Percentiles rank a stretch among this genome's conserved stretches.
phyloP scores from a whole-genome alignment of 306 rosid genomes.

The Alnus glutinosa region DNA sequence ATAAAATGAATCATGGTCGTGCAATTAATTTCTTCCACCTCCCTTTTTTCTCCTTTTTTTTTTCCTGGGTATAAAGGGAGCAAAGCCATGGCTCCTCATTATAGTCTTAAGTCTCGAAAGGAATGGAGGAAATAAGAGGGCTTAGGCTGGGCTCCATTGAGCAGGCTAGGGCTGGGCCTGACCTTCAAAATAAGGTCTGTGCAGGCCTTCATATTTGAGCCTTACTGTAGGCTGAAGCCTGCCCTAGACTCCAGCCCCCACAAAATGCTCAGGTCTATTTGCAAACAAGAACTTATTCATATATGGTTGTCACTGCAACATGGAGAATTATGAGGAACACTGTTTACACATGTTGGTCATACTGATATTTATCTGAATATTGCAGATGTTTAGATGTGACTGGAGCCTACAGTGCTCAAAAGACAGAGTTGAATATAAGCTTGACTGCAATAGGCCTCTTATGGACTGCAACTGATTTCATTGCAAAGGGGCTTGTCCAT shows the following conservation, averaged over 20 bases:
- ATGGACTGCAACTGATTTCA: slow-evolving; percentile 96
- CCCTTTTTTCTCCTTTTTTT: neutral
- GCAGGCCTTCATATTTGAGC: neutral
- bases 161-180: neutral
- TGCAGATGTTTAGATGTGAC: slow-evolving; percentile 92
- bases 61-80: neutral
- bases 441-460: slow-evolving; percentile 88
- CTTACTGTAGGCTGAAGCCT: neutral
- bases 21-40: neutral
- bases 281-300: neutral
- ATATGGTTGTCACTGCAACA: neutral
- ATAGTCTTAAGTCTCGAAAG: neutral
- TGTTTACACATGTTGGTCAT: slow-evolving; percentile 1
- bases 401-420: slow-evolving; percentile 95
- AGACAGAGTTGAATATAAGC: slow-evolving; percentile 95
- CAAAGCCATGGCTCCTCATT: neutral
- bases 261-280: neutral
- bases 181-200: neutral
- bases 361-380: slow-evolving; percentile 31
- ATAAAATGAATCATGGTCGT: neutral
- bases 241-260: neutral
- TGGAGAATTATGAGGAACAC: neutral
- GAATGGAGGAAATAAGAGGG: neutral
- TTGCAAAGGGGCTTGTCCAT: slow-evolving; percentile 73
- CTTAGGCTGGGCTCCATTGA: neutral